Evolutionary conservation across 805 yeast species (phyloP), one percentile per base, ranked within the genome.

Genomic region (Myxozyma kluyveri): DNA sequence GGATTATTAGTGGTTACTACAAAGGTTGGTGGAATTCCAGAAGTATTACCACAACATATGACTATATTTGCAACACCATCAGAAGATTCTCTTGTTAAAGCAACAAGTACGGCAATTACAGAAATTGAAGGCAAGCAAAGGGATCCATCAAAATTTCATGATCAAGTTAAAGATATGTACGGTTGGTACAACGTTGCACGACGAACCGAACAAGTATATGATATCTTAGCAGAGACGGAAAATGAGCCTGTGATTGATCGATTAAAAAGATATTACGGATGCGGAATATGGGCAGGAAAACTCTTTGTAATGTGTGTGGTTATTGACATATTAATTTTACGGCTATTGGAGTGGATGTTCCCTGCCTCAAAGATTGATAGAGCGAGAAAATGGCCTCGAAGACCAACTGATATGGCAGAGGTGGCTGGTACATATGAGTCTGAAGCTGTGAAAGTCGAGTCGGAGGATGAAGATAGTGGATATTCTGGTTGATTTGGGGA

Each of bases 11-110:
- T 93, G 1, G 99, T 93, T 0, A 89, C 97, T 0, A 93, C 99
- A 0, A 81, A 82, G 52, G 99, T 93, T 0, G 99, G 99, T 10
- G 99, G 99, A 3, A 90, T 93, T 36, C 97, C 97, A 0, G 99
- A 93, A 65, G 98, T 93, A 3, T 69, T 93, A 35, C 99, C 99
- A 0, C 76, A 77, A 22, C 86, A 89, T 63, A 93, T 93, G 98
- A 89, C 96, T 0, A 84, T 85, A 1, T 93, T 86, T 68, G 90
- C 98, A 0, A 77, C 82, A 14, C 95, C 97, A 0, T 86, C 91
- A 2, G 96, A 87, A 46, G 87, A 86, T 52, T 82, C 93, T 1
- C 69, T 93, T 38, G 88, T 85, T 1, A 78, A 75, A 2, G 85
- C 90, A 5, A 80, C 91, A 0, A 68, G 82, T 36, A 68, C 73